These are phyloP conservation scores for Pistacia integerrima DNA, from an alignment of 345 rosid genomes.

Conservation along the genomic window DNA sequence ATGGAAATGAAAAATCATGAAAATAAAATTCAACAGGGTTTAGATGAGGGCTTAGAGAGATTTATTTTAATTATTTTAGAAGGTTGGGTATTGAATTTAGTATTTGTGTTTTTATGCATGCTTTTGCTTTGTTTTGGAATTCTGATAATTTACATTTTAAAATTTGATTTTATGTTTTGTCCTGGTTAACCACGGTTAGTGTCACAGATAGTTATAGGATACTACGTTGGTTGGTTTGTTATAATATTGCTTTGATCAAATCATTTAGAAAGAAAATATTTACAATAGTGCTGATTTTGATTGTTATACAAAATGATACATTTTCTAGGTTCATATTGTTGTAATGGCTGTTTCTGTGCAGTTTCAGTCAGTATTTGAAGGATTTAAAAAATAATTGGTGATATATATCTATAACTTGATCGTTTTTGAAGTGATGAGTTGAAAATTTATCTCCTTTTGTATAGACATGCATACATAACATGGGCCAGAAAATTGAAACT, in stretches of 20 bases:
- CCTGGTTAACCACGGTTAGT: too few relatives aligned
- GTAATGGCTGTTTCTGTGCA: background rate
- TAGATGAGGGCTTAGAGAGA: background rate
- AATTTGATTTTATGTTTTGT: too few relatives aligned
- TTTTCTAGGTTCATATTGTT: background rate
- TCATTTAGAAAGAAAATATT: background rate
- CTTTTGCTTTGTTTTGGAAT: background rate
- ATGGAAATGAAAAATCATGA: background rate
- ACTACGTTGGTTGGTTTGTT: background rate
- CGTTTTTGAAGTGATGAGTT: background rate
- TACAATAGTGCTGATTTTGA: background rate
- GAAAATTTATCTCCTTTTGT: background rate
- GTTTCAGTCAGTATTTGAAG: background rate
- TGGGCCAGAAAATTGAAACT: background rate
- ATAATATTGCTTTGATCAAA: background rate
- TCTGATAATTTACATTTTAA: too few relatives aligned
- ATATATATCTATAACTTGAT: background rate
- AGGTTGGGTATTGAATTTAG: too few relatives aligned
- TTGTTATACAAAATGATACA: background rate
- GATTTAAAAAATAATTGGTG: background rate
- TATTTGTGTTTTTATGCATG: background rate
- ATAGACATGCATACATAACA: too few relatives aligned
- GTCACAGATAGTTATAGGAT: too few relatives aligned
- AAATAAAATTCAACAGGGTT: background rate
- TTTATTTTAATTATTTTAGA: too few relatives aligned